These are phyloP conservation scores for Trichophyton schoenleinii DNA, from an alignment of 2,329 filamentous ascomycete species.

Conservation along the genomic window DNA sequence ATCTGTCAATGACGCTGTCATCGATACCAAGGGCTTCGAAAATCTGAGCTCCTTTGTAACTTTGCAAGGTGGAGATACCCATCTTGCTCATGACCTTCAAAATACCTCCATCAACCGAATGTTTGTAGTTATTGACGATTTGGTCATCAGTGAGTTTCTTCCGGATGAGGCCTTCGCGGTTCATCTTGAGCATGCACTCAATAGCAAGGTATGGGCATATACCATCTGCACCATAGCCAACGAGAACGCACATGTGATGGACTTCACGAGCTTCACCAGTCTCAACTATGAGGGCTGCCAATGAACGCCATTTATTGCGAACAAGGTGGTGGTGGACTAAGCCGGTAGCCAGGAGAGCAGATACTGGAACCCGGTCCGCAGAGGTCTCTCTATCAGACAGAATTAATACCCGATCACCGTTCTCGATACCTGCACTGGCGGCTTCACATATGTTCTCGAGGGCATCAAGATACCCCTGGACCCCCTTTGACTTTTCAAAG, in stretches of 20 bases:
- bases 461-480: constrained; percentile 72
- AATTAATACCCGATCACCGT: constrained; percentile 71
- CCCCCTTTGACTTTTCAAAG: constrained; percentile 73
- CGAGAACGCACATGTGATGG: constrained; percentile 95
- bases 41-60: constrained; percentile 96
- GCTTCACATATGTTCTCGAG: constrained; percentile 81
- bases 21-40: constrained; percentile 93
- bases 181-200: constrained; percentile 94
- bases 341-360: constrained; percentile 73
- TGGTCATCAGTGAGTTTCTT: constrained; percentile 73
- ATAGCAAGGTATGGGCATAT: constrained; percentile 91
- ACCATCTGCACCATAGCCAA: constrained; percentile 88
- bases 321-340: constrained; percentile 94
- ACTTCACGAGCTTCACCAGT: constrained; percentile 93
- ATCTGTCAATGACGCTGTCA: constrained; percentile 80
- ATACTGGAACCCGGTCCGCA: constrained; percentile 70
- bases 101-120: constrained; percentile 90
- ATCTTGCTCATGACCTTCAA: constrained; percentile 99
- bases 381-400: constrained; percentile 81
- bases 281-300: constrained; percentile 76
- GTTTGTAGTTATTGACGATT: constrained; percentile 90
- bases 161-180: constrained; percentile 81
- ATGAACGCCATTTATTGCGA: constrained; percentile 87
- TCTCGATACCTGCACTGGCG: constrained; percentile 70
- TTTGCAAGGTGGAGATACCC: constrained; percentile 93